phyloP scores from a whole-genome alignment of 2,329 filamentous ascomycete genomes.

The Lachnellula occidentalis region DNA sequence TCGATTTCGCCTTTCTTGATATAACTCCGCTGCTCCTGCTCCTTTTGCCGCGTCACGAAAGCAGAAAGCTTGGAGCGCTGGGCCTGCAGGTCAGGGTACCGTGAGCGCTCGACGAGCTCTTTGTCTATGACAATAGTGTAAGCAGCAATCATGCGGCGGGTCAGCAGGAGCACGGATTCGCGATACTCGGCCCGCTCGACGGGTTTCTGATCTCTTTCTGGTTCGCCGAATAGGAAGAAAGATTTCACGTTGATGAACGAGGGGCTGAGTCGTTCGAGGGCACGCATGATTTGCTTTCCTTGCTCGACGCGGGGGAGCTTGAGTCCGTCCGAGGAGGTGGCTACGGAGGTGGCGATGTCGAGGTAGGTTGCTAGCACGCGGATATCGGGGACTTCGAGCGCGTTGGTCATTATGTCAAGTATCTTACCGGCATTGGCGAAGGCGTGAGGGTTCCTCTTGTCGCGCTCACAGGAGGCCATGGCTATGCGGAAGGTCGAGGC shows the following conservation, averaged over 20 bases:
- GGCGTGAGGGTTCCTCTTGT: constrained; percentile 68
- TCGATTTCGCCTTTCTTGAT: not conserved
- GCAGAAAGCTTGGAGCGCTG: constrained; percentile 33
- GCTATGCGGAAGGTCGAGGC: constrained; percentile 63
- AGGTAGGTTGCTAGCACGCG: constrained; percentile 51
- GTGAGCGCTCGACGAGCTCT: constrained; percentile 22
- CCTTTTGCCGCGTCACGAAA: constrained; percentile 28
- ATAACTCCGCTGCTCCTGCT: not conserved
- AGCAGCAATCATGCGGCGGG: constrained; percentile 29
- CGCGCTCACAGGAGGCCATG: constrained; percentile 67
- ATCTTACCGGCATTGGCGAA: constrained; percentile 61
- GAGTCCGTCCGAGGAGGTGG: constrained; percentile 14
- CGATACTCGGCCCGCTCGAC: constrained; percentile 6
- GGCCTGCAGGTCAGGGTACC: constrained; percentile 21
- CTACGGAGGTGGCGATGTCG: constrained; percentile 42
- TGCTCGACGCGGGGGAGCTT: constrained; percentile 37
- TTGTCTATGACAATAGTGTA: constrained; percentile 29
- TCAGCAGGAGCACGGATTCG: constrained; percentile 20
- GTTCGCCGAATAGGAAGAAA: constrained; percentile 17
- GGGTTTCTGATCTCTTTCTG: not conserved
- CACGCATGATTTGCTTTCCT: constrained; percentile 45
- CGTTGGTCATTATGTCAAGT: constrained; percentile 55
- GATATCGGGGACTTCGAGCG: constrained; percentile 43
- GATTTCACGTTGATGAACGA: constrained; percentile 26
- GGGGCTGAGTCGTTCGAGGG: constrained; percentile 41